Evolutionary conservation across 1,284 basidiomycete genomes (phyloP), one percentile per base, ranked within the genome.

Genomic region (Malassezia slooffiae): DNA sequence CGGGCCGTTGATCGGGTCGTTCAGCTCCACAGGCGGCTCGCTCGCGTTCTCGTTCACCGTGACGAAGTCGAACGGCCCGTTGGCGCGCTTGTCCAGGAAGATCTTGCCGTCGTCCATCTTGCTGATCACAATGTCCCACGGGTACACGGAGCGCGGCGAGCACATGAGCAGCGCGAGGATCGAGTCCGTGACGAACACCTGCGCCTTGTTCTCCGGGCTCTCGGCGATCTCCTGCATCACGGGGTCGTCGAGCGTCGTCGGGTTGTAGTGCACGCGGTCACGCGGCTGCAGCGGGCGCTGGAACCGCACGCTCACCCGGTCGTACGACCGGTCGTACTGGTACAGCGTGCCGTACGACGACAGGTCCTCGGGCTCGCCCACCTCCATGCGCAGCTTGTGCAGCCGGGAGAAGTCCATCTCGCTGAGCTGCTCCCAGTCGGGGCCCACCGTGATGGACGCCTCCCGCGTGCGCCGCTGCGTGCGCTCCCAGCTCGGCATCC

Each of bases 41-140:
- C 82, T 77, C 5, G 93, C 89, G 70, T 99, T 97, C 75, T 99
- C 93, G 73, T 97, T 97, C 66, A 99, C 93, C 15, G 90, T 95
- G 48, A 96, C 82, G 41, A 84, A 93, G 72, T 99, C 78, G 60
- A 97, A 95, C 1, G 91, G 83, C 43, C 91, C 91, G 23, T 90
- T 90, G 31, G 70, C 70, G 47, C 93, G 85, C 74, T 99, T 97
- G 76, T 99, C 93, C 56, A 99, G 80, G 77, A 87, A 97, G 19
- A 99, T 73, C 70, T 83, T 86, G 74, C 89, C 82, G 30, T 88
- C 89, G 41, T 55, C 58, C 66, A 93, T 86, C 40, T 87, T 82
- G 38, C 88, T 78, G 58, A 97, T 83, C 54, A 97, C 84, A 52
- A 99, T 88, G 70, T 99, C 93, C 93, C 93, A 99, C 19, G 93